phyloP scores from a whole-genome alignment of 1,139 yeast genomes.

The Blastobotrys illinoisensis region DNA sequence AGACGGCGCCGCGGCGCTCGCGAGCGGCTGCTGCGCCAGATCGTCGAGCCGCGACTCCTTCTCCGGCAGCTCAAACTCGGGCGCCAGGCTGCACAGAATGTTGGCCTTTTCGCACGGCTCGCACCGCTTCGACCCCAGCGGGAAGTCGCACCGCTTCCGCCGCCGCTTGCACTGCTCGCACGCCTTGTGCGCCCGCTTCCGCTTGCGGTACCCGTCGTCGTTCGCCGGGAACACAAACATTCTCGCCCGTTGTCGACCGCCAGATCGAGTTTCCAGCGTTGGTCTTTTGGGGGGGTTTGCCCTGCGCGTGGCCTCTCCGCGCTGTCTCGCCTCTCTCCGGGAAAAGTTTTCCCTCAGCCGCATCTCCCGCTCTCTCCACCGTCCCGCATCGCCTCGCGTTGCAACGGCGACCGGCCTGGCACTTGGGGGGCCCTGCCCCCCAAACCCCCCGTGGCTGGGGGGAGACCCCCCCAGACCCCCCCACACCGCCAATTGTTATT shows the following conservation, averaged over 20 bases:
- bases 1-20: not conserved
- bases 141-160: slow-evolving; percentile 32
- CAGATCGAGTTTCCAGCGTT: not conserved
- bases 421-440: too few species aligned
- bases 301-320: not conserved
- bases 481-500: too few species aligned
- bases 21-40: slow-evolving; percentile 18
- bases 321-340: not conserved
- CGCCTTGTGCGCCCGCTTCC: slow-evolving; percentile 51
- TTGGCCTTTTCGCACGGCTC: slow-evolving; percentile 32
- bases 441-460: too few species aligned
- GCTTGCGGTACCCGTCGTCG: slow-evolving; percentile 46
- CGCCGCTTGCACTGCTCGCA: slow-evolving; percentile 47
- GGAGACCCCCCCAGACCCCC: too few species aligned
- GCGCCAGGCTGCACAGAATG: slow-evolving; percentile 31
- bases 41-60: slow-evolving; percentile 25
- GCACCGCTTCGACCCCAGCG: slow-evolving; percentile 26
- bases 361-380: not conserved
- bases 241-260: not conserved
- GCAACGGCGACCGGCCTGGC: too few species aligned
- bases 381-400: not conserved
- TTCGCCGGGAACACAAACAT: slow-evolving; percentile 60
- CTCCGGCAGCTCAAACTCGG: slow-evolving; percentile 27
- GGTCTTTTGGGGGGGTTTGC: not conserved
- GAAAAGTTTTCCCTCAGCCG: not conserved